Percentiles rank a stretch among this genome's conserved stretches.
Evolutionary conservation across 148 eudicot species (phyloP).

Genomic region (Cornus controversa): DNA sequence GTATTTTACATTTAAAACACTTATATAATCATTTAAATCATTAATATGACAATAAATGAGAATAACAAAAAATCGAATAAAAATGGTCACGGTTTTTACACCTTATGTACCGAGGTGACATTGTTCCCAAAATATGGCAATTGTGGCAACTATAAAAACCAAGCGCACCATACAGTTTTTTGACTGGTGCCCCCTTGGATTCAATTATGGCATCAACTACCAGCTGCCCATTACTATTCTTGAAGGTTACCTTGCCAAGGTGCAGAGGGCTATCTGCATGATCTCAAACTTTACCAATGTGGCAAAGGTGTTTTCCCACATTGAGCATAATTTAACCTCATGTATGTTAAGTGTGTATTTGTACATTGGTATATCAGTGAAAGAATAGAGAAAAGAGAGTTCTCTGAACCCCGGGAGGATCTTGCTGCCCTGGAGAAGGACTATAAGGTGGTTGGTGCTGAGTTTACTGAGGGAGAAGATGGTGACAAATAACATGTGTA

Average conservation of each 20-base stretch:
- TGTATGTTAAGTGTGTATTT: conserved; percentile 32
- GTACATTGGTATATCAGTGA: conserved; percentile 37
- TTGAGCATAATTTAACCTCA: conserved; percentile 32
- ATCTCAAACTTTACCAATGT: conserved; percentile 31
- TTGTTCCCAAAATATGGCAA: conserved; percentile 32
- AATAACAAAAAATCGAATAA: too few relatives aligned
- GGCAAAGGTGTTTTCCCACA: conserved; percentile 30
- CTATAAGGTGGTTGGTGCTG: conserved; percentile 33
- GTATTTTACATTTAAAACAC: too few relatives aligned
- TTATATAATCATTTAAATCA: too few relatives aligned
- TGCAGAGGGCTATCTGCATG: conserved; percentile 39
- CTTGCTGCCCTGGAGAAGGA: too few relatives aligned
- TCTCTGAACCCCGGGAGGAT: conserved; percentile 32
- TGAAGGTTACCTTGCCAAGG: conserved; percentile 33
- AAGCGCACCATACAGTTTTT: conserved; percentile 36
- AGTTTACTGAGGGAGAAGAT: conserved; percentile 27
- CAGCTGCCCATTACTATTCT: conserved; percentile 34
- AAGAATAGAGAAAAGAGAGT: conserved; percentile 39
- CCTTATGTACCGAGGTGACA: conserved; percentile 37
- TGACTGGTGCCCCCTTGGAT: conserved; percentile 33
- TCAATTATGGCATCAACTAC: conserved; percentile 36
- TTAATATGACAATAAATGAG: too few relatives aligned
- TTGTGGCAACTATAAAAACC: conserved; percentile 31
- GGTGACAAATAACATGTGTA: conserved; percentile 30
- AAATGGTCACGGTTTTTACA: too few relatives aligned